Base-by-base conservation (phyloP, 805 yeast species). In the Priceomyces castillae region DNA sequence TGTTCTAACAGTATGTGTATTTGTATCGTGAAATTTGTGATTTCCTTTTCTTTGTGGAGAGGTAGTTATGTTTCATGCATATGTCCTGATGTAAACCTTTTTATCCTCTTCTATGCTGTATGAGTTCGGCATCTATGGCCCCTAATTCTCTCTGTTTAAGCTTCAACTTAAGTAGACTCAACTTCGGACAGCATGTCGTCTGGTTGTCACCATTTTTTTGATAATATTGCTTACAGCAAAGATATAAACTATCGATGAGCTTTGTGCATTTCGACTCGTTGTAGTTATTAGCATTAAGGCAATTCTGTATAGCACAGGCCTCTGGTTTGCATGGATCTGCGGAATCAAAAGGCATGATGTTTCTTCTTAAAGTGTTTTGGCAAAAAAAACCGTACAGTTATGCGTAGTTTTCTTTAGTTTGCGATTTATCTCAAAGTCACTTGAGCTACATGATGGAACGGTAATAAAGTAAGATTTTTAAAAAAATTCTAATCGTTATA, bases 281-380 rank as follows among this genome's bases (percentile, higher is more conserved):
- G 64, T 81, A 90, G 31, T 77, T 74, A 50, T 75, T 74, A 19
- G 65, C 57, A 41, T 77, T 75, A 7, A 90, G 65, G 57, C 97
- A 90, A 51, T 83, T 85, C 61, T 87, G 95, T 31, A 88, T 88
- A 2, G 81, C 82, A 65, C 96, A 88, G 2, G 96, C 96, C 49
- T 83, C 75, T 4, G 85, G 74, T 57, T 86, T 86, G 63, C 96
- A 88, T 2, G 85, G 78, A 43, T 71, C 75, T 26, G 38, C 11
- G 15, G 39, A 30, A 34, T 35, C 37, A 20, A 26, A 16, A 15
- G 41, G 37, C 41, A 37, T 42, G 14, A 18, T 30, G 30, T 33
- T 6, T 18, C n/a, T 33, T n/a, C 19, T 12, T 26, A 30, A 16
- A 25, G 15, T 4, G 6, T 37, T 23, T 25, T 26, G 15, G 22